Base-by-base conservation (phyloP, 192 early-diverging fungal genomes). In the Coemansia sp. region DNA sequence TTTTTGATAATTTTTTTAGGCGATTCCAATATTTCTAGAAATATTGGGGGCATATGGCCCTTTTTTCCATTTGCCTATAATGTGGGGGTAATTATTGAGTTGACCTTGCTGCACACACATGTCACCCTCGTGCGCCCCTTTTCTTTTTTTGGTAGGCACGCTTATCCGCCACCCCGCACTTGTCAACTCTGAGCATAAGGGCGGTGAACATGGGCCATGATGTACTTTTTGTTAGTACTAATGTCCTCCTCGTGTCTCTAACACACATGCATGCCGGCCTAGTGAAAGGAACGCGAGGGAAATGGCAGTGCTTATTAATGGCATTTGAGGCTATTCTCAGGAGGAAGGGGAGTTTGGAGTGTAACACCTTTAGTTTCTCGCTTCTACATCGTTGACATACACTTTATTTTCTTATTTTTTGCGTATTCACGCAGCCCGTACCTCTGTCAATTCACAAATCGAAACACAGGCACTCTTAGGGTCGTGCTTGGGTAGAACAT, bases 241-340 rank as follows among this genome's bases (percentile, higher is more conserved):
- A 39, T 36, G n/a, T 63, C 44, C 64, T 62, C 74, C 74, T 13
- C 74, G 70, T 75, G 74, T 75, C 68, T 75, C 35, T 68, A 37
- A 34, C 64, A 62, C 51, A 64, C 64, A 62, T 67, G 74, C 56
- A 59, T 16, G 3, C 16, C 6, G 3, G 5, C 31, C 54, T 57
- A 33, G 54, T 33, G 31, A 57, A 54, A 63, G 62, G 62, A 59
- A 64, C 51, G 62, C 10, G 27, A 34, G 53, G 8, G 17, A 40
- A 42, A 29, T 21, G 39, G 8, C 27, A 42, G 41, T 69, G 37
- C 48, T 62, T 69, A 54, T 69, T 69, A 60, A 5, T 39, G 48
- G n/a, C 46, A 24, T 31, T 31, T 36, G 37, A 40, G 6, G 11
- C n/a, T 14, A 41, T 21, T 5, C 36, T 16, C 37, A 31, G 24